These are phyloP conservation scores for Microcyclospora pomicola DNA, from an alignment of 2,329 filamentous ascomycete genomes.

Conservation along the genomic window DNA sequence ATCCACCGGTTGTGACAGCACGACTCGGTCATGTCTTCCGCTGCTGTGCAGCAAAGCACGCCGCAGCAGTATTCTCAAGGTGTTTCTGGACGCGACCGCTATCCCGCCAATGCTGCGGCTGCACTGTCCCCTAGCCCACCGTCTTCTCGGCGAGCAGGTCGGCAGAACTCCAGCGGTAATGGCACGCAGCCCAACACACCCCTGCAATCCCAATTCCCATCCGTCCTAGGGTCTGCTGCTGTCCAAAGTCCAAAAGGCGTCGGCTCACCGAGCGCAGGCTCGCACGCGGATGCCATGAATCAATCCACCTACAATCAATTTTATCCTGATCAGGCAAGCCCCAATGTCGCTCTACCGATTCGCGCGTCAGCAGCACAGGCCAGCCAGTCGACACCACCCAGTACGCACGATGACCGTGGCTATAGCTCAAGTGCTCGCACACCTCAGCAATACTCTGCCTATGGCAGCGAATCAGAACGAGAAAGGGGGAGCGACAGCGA, in stretches of 20 bases:
- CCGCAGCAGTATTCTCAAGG: conserved; percentile 14
- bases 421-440: conserved; percentile 12
- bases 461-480: conserved; percentile 28
- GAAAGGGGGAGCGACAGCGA: conserved; percentile 23
- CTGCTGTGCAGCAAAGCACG: conserved; percentile 18
- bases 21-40: conserved; percentile 17
- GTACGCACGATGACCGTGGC: conserved; percentile 13
- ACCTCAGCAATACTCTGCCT: conserved; percentile 23
- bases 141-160: conserved; percentile 24
- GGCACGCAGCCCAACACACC: conserved; percentile 27
- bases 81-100: conserved; percentile 6
- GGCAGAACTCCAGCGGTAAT: conserved; percentile 26
- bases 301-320: conserved; percentile 70
- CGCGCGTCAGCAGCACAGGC: conserved; percentile 13
- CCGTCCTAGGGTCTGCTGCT: conserved; percentile 23
- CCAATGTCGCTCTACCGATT: conserved; percentile 12
- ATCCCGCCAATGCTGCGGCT: conserved; percentile 8
- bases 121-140: conserved; percentile 18
- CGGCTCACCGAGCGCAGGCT: conserved; percentile 29
- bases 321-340: conserved; percentile 16
- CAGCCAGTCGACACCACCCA: conserved; percentile 8
- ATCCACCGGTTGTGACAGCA: too few species aligned
- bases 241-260: conserved; percentile 35
- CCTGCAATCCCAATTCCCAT: conserved; percentile 18
- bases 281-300: conserved; percentile 42